Evolutionary conservation across 1,284 basidiomycete genomes (phyloP).

Genomic region (Cutaneotrichosporon arboriforme): DNA sequence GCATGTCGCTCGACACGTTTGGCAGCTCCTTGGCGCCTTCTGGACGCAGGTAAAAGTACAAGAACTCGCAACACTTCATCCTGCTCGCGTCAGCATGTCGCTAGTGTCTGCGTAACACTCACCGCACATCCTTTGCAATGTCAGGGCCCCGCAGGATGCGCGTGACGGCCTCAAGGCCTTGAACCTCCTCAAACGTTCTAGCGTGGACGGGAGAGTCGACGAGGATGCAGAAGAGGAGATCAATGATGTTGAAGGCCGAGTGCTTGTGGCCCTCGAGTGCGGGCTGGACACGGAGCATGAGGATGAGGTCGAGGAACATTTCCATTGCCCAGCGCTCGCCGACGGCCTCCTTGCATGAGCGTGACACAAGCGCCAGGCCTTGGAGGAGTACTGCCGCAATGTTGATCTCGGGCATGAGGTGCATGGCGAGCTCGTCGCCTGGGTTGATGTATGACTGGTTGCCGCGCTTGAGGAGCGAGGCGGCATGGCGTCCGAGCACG

Average conservation of each 20-base stretch:
- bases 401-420: slow-evolving; percentile 32
- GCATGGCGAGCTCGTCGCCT: slow-evolving; percentile 26
- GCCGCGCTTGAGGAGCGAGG: slow-evolving; percentile 25
- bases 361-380: slow-evolving; percentile 68
- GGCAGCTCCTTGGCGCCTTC: slow-evolving; percentile 49
- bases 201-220: slow-evolving; percentile 71
- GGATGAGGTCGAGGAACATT: slow-evolving; percentile 40
- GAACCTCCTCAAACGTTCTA: slow-evolving; percentile 66
- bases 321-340: slow-evolving; percentile 65
- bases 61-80: slow-evolving; percentile 87
- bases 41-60: slow-evolving; percentile 85
- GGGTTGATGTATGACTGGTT: slow-evolving; percentile 23
- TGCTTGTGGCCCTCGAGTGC: slow-evolving; percentile 23
- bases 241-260: slow-evolving; percentile 62
- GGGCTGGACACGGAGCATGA: slow-evolving; percentile 34
- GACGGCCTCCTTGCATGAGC: slow-evolving; percentile 61
- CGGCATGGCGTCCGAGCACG: slow-evolving; percentile 33
- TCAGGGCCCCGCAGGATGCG: slow-evolving; percentile 73
- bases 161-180: slow-evolving; percentile 71
- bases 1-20: not conserved
- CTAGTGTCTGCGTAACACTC: slow-evolving; percentile 23
- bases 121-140: slow-evolving; percentile 77
- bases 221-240: slow-evolving; percentile 73
- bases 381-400: slow-evolving; percentile 63
- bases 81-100: slow-evolving; percentile 49